Base-by-base conservation (phyloP, 73 alveolate species). In the Uronychia setigera region DNA sequence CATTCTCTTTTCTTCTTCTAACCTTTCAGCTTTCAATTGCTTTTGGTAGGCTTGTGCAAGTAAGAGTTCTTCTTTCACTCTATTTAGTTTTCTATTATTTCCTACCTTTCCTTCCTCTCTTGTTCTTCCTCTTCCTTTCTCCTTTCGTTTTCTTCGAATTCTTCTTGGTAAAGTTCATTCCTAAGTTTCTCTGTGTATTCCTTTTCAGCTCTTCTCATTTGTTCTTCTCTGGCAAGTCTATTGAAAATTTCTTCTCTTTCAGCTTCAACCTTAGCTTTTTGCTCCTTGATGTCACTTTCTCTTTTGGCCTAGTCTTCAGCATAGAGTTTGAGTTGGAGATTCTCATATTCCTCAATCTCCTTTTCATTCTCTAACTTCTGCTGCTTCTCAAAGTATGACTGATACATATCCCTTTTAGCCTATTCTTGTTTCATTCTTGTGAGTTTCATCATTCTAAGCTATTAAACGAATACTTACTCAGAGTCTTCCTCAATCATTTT, bases 181-280 rank as follows among this genome's bases (percentile, higher is more conserved):
- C 99, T 90, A 28, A 95, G 91, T 74, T 92, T 93, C 82, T 95
- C 99, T 87, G 92, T 82, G 78, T 95, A 95, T 59, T 95, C 99
- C 46, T 93, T 83, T 77, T 93, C 98, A 33, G 99, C 99, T n/a
- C 95, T 32, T 0, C 93, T 0, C 33, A 83, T 33, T 31, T 95
- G 98, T 85, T 93, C 97, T 59, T 93, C 97, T 32, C 92, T 92
- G 84, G 93, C 88, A 58, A 95, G 91, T 81, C 85, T 85, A 33
- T 88, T 90, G 91, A 93, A 95, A 58, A 95, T 95, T 85, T 95
- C 91, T 77, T 95, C 97, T 80, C 94, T 86, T 74, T 92, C 97
- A 78, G 88, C 94, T 91, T 95, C 97, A 76, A 80, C 80, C 29
- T 92, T 94, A 0, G 93, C 97, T 82, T 94, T 93, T 79, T 93